phyloP scores from a whole-genome alignment of 345 rosid species.

The Eucalyptus marginata region DNA sequence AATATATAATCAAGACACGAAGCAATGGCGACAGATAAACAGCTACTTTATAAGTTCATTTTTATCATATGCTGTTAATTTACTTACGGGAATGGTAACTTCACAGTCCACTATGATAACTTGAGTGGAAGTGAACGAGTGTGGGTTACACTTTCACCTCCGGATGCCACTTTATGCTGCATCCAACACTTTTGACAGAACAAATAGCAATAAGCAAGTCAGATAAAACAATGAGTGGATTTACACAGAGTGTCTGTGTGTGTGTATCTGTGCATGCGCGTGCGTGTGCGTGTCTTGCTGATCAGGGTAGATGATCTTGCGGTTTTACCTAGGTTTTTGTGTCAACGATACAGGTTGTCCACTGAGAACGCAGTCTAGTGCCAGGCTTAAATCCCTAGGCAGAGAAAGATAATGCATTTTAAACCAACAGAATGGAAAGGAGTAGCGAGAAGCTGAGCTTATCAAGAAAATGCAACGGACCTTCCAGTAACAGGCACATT shows the following conservation, averaged over 20 bases:
- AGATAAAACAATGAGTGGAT: background rate
- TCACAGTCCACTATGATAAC: background rate
- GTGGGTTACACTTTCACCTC: constrained; percentile 1
- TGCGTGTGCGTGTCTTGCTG: background rate
- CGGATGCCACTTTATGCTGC: constrained; percentile 98
- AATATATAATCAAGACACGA: background rate
- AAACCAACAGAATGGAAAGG: background rate
- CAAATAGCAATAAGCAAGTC: background rate
- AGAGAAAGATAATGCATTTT: background rate
- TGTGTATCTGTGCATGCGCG: no score
- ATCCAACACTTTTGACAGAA: constrained; percentile 50
- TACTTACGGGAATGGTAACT: background rate
- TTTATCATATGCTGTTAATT: background rate
- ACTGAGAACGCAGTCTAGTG: constrained; percentile 66
- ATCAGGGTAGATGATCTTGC: background rate
- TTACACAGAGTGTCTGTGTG: background rate
- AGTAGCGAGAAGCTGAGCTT: background rate
- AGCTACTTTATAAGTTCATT: background rate
- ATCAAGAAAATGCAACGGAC: constrained; percentile 6
- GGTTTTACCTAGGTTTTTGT: constrained; percentile 70
- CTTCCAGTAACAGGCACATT: constrained; percentile 66
- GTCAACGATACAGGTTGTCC: constrained; percentile 49
- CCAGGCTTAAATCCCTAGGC: constrained; percentile 59
- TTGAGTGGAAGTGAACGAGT: background rate
- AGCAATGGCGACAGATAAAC: background rate